Evolutionary conservation across 306 rosid species (phyloP).

Genomic region (Prunus davidiana): DNA sequence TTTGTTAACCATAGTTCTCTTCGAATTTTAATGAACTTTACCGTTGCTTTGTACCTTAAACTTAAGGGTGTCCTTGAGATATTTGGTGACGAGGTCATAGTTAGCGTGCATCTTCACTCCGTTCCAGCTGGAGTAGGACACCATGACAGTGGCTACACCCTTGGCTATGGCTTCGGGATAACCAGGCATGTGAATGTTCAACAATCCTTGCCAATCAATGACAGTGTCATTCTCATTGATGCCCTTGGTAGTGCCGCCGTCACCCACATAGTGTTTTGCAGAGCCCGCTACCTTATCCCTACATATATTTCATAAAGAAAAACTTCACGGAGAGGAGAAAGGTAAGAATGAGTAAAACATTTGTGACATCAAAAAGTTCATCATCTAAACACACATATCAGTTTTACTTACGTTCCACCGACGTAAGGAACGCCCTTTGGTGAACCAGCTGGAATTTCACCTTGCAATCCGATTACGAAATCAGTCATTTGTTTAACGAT

Average conservation of each 20-base stretch:
- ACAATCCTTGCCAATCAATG: conserved; percentile 8
- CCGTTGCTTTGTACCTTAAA: background rate
- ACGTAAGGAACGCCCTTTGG: background rate
- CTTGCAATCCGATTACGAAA: background rate
- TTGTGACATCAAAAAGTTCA: too few species aligned
- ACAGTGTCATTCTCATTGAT: conserved; percentile 6
- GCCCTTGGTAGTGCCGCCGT: conserved; percentile 5
- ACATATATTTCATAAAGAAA: background rate
- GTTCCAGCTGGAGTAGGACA: conserved; percentile 10
- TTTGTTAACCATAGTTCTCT: background rate
- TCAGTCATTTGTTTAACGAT: background rate
- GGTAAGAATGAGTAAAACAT: too few species aligned
- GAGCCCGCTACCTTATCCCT: conserved; percentile 1
- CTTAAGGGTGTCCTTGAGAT: conserved; percentile 6
- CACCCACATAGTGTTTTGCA: conserved; percentile 8
- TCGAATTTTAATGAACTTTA: too few species aligned
- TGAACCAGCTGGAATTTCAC: background rate
- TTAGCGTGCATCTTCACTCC: conserved; percentile 11
- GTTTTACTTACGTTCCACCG: background rate
- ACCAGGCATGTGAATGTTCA: conserved; percentile 1
- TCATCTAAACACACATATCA: background rate
- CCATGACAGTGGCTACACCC: conserved; percentile 12
- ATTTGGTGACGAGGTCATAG: background rate
- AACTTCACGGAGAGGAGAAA: background rate
- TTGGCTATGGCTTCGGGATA: background rate